Base-by-base conservation (phyloP, 495 filamentous ascomycete genomes). In the Aspergillus sclerotiicarbonarius region DNA sequence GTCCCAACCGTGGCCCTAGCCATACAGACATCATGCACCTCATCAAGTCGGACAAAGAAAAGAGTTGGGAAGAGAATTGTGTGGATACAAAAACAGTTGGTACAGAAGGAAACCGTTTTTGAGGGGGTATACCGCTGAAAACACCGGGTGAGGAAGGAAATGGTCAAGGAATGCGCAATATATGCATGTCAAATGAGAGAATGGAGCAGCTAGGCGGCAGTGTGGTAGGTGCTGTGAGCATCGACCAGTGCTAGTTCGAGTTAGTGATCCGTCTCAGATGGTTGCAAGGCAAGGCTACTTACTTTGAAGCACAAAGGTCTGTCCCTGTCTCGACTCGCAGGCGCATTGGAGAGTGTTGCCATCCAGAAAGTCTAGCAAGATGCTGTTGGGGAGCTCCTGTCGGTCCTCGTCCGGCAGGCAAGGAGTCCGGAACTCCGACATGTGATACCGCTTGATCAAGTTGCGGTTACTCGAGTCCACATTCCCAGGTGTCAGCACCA, bases 371-470 rank as follows among this genome's bases (percentile, higher is more conserved):
- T 95, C 90, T 43, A 96, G 78, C 41, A 93, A 71, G 15, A 96
- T 88, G 67, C 89, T 92, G 66, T 95, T 88, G 9, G 92, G 89
- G 37, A 97, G 71, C 74, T 97, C 92, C 71, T 96, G 88, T 61
- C 87, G 76, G 57, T 97, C 92, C 61, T 92, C 85, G 71, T 96
- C 91, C 1, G 92, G 92, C 8, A 89, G 79, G 60, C 85, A 89
- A 6, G 91, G 91, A 9, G 76, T 72, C 58, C 81, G 80, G 76
- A 97, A 95, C 50, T 94, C 90, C 58, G 82, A 84, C 45, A 97
- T 77, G 65, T 92, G 89, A 65, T 88, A 96, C 25, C 84, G 82
- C 73, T 90, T 92, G 58, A 84, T 77, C 51, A 84, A 76, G 57
- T 74, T 84, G 62, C 71, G 79, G 73, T 69, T 77, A 66, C 59